Base-by-base conservation (phyloP, 148 eudicot species). In the Salicornia ramosissima region DNA sequence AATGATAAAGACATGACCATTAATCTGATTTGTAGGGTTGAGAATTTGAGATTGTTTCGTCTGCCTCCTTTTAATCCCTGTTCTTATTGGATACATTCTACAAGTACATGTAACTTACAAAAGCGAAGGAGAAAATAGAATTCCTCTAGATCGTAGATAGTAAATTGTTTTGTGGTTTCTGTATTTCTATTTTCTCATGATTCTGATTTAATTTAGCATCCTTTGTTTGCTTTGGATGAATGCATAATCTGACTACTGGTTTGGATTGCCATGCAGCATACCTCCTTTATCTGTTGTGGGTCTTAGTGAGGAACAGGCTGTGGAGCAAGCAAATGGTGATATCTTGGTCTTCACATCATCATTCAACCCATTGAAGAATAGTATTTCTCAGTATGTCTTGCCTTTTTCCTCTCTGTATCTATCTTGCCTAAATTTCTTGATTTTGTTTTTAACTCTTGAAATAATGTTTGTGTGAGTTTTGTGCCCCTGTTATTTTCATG, bases 241-340 rank as follows among this genome's bases (percentile, higher is more conserved):
- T 43, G 39, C 61, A 56, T 45, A 39, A 36, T 46, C 39, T 71
- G 24, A 50, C 62, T 50, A 28, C 40, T 55, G n/a, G 33, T 74
- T 71, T 56, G 43, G 80, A 39, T 68, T 78, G 33, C 72, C 67
- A 69, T 71, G 69, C 97, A 94, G 99, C 87, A 89, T 94, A 78
- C 99, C 99, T 16, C 93, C 97, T 60, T 92, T 94, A 43, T 87
- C 99, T 64, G 93, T 94, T 59, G 97, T 90, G 56, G 99, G 99
- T 53, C 87, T 87, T 52, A 94, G 91, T 80, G 99, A 94, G 83
- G 93, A 94, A 76, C 85, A 89, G 78, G 99, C 99, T 68, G 69
- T 91, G 59, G 93, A 90, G 81, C 86, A 91, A 83, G 86, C 91
- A 70, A 87, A 77, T 60, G 87, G 99, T 47, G 99, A 94, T 75